Percentiles rank a stretch among this genome's conserved stretches.
Conservation (phyloP, 306 rosid genomes). For the Vigna nakashimae region DNA sequence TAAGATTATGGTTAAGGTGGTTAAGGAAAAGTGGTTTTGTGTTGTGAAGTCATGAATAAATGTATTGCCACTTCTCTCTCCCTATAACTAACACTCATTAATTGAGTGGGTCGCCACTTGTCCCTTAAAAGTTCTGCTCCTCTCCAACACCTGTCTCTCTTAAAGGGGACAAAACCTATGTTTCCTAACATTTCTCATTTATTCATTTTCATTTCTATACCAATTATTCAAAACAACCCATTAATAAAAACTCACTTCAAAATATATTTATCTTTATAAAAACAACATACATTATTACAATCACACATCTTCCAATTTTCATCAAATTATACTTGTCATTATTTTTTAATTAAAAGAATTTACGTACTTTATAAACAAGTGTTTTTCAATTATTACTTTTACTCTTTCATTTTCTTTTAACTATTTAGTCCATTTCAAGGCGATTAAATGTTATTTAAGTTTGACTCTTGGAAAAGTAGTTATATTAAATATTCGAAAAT, state of each 20-base stretch:
- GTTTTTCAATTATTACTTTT: no score
- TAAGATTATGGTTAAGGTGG: not conserved
- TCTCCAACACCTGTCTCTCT: constrained; percentile 44
- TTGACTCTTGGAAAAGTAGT: no score
- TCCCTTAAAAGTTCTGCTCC: constrained; percentile 48
- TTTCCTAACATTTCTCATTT: not conserved
- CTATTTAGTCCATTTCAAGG: no score
- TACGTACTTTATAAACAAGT: not conserved
- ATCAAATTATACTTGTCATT: not conserved
- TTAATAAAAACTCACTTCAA: no score
- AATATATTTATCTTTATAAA: no score
- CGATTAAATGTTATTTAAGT: no score
- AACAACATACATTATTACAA: no score
- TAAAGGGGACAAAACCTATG: constrained; percentile 40
- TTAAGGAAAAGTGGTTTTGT: not conserved
- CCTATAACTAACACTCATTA: not conserved
- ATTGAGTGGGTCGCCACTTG: constrained; percentile 57
- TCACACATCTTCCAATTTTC: no score
- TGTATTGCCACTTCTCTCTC: not conserved
- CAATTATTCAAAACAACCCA: no score
- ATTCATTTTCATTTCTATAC: not conserved
- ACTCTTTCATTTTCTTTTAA: no score
- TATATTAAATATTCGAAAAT: no score
- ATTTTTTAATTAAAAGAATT: not conserved
- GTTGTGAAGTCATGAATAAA: not conserved